A percentile compares a stretch with the other conserved stretches of the same genome.
Conservation (phyloP, 768 basidiomycete species). For the Auriculariales sp. region DNA sequence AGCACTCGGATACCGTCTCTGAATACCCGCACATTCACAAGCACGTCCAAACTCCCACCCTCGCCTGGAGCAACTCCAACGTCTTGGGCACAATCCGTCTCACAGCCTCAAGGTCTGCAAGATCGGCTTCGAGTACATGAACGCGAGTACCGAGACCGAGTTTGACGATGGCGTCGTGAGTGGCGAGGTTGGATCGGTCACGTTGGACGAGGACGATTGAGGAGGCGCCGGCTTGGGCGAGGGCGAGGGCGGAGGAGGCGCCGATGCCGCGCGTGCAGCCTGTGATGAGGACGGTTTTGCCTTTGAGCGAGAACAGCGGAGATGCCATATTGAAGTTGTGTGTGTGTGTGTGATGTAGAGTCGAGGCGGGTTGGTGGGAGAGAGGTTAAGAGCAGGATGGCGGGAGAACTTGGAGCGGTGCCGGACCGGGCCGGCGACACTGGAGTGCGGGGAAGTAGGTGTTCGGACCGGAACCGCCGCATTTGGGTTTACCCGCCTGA, state of each 20-base stretch:
- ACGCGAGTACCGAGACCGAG: slow-evolving; percentile 19
- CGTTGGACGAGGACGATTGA: slow-evolving; percentile 34
- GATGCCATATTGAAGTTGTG: slow-evolving; percentile 11
- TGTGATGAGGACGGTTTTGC: slow-evolving; percentile 62
- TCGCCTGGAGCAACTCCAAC: slow-evolving; percentile 24
- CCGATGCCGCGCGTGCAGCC: slow-evolving; percentile 63
- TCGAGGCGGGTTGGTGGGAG: no score
- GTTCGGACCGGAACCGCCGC: no score
- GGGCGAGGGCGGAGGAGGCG: slow-evolving; percentile 36
- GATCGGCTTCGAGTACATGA: slow-evolving; percentile 40
- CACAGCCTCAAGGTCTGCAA: slow-evolving; percentile 35
- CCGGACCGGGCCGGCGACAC: no score
- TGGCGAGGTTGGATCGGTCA: slow-evolving; percentile 21
- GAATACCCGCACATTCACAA: slow-evolving; percentile 61
- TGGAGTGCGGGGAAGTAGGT: no score
- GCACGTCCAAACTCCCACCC: slow-evolving; percentile 41
- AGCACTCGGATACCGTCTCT: slow-evolving; percentile 43
- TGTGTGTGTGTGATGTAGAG: no score
- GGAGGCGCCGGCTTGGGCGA: slow-evolving; percentile 37
- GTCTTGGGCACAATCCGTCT: slow-evolving; percentile 33
- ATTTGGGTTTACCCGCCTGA: background rate
- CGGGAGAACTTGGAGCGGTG: no score
- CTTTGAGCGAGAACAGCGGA: slow-evolving; percentile 51
- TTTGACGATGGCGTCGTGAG: slow-evolving; percentile 18
- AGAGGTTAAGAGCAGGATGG: no score